Conservation (phyloP, 257 asterid species). For the Thymus mandschuricus region DNA sequence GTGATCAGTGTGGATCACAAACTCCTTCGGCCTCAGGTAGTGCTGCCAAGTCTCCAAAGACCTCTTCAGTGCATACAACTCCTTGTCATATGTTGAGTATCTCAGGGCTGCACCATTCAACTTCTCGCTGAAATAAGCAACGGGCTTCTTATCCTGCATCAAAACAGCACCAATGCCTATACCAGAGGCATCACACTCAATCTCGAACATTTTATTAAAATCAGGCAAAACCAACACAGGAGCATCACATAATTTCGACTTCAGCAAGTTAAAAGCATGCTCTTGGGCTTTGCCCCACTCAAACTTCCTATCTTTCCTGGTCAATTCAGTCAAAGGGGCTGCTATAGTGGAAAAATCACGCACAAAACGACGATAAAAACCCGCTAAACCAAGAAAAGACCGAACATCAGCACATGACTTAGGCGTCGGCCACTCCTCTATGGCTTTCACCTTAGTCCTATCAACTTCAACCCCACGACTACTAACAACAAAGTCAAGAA, state of each 20-base stretch:
- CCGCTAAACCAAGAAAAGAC: background rate
- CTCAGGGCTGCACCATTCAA: too few relatives aligned
- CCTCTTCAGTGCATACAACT: background rate
- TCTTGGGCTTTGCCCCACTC: conserved; percentile 1
- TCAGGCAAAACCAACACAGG: background rate
- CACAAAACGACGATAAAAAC: background rate
- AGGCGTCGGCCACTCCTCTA: too few relatives aligned
- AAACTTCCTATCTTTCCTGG: too few relatives aligned
- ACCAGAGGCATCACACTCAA: background rate
- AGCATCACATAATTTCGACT: background rate
- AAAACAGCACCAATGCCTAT: background rate
- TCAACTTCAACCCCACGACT: too few relatives aligned
- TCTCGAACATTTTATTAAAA: background rate
- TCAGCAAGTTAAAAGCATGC: background rate
- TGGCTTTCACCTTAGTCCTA: too few relatives aligned
- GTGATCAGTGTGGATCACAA: background rate
- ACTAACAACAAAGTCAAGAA: too few relatives aligned
- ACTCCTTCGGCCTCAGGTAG: background rate
- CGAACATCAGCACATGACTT: background rate
- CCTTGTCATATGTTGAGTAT: background rate
- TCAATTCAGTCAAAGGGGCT: background rate
- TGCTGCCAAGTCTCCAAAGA: too few relatives aligned
- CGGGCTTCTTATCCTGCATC: background rate
- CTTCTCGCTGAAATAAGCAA: too few relatives aligned
- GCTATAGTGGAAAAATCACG: background rate